Base-by-base conservation (phyloP, 805 yeast genomes). In the Hanseniaspora mollemarum region DNA sequence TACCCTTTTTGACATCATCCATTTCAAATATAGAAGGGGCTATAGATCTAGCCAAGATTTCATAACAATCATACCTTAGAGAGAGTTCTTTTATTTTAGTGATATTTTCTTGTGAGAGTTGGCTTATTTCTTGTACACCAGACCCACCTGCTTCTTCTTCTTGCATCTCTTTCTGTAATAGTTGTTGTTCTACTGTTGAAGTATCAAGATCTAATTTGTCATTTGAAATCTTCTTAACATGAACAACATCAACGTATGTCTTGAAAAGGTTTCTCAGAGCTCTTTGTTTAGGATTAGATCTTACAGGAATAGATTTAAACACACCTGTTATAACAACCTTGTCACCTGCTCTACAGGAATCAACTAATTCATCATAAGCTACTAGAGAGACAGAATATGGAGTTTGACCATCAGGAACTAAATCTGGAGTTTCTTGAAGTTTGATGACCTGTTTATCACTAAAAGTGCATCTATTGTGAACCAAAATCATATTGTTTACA, bases 11-110 rank as follows among this genome's bases (percentile, higher is more conserved):
- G 38, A 90, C 96, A 62, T 92, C 99, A 58, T 87, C 96, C 75
- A 88, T 78, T 66, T 92, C 98, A 65, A 77, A 92, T 59, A 92
- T 87, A 49, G 95, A 83, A n/a, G 99, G 98, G 0, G 99, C 97
- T 57, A 92, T 70, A 1, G 96, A 87, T 54, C 96, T 75, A 0
- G 97, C 79, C 46, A 92, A 71, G 18, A 88, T 67, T 56, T 87
- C 94, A 64, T 90, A 92, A 31, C 88, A 66, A 65, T 92, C 97
- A 15, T 73, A 75, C 57, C 97, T 76, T 54, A 66, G 63, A 0
- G 94, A 69, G 1, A 76, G 72, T 52, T 73, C 76, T 54, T 71
- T 69, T 57, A 92, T 86, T 57, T 73, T 73, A 6, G 64, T 75
- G 19, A 85, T 67, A 51, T 90, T 96, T 16, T 77, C 83, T 24